Evolutionary conservation across 495 filamentous ascomycete species (phyloP), one percentile per base, ranked within the genome.

Genomic region (Xylaria scruposa): DNA sequence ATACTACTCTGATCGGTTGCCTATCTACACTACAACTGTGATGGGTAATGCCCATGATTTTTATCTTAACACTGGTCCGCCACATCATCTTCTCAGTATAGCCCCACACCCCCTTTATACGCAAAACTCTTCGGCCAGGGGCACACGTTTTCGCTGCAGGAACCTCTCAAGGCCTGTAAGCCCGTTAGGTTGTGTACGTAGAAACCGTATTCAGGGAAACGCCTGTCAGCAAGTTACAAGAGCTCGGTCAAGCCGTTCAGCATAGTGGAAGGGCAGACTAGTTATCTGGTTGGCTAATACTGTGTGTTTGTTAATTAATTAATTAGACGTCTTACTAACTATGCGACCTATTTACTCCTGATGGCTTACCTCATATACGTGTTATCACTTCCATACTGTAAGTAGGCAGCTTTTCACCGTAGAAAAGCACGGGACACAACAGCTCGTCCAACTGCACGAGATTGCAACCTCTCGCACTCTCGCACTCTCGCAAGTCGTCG

Each of bases 101-200:
- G 33, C 19, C n/a, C 58, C 58, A 60, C 58, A 38, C 58, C 58
- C 58, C 58, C 58, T 60, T 60, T 56, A 26, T 59, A 36, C 29
- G 8, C 17, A 10, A 38, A 60, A 33, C 26, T 0, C 42, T 12
- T 49, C 15, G n/a, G 42, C 47, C 12, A 65, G n/a, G 62, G 62
- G 62, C 62, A 65, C 62, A 49, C 42, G 62, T 46, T 65, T 65
- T 65, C 33, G 7, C 40, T 65, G 62, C 62, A 65, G 62, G 62
- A 65, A 65, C 42, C 24, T 46, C 56, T 38, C 0, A 33, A 31
- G 2, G 19, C 31, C 3, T 60, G 33, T 60, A 60, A 42, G 10
- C 38, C 38, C 38, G 9, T 13, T 56, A 3, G 24, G 4, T 15
- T 12, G 21, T 53, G 53, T n/a, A n/a, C n/a, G n/a, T 56, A 56